phyloP scores from a whole-genome alignment of 805 yeast species.

The Kodamaea neixiangensis region DNA sequence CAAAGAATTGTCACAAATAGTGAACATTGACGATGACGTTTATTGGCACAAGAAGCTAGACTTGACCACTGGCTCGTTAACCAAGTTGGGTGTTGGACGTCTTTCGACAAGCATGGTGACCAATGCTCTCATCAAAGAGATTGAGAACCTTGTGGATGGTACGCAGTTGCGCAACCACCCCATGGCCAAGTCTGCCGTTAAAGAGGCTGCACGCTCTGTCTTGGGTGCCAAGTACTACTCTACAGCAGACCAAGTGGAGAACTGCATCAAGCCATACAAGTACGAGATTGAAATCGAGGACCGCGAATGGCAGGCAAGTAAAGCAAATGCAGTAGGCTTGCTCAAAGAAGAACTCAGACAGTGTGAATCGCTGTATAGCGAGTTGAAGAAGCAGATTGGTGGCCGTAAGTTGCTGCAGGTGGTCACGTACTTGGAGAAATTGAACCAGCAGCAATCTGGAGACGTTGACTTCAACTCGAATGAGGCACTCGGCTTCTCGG shows the following conservation, averaged over 20 bases:
- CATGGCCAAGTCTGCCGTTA: slow-evolving; percentile 76
- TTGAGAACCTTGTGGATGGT: slow-evolving; percentile 67
- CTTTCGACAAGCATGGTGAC: slow-evolving; percentile 81
- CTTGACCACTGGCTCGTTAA: slow-evolving; percentile 75
- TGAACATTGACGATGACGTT: slow-evolving; percentile 57
- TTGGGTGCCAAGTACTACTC: slow-evolving; percentile 77
- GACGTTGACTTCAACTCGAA: slow-evolving; percentile 46
- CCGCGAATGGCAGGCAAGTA: slow-evolving; percentile 84
- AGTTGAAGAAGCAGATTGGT: slow-evolving; percentile 72
- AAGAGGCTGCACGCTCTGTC: slow-evolving; percentile 81
- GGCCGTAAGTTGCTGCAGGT: slow-evolving; percentile 83
- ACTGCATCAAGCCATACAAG: slow-evolving; percentile 96
- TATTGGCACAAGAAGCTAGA: slow-evolving; percentile 91
- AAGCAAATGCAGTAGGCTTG: slow-evolving; percentile 72
- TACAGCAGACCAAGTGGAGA: slow-evolving; percentile 98
- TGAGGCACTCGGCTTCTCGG: slow-evolving; percentile 85
- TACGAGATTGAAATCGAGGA: slow-evolving; percentile 96
- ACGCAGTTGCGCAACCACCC: slow-evolving; percentile 85
- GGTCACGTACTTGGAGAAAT: slow-evolving; percentile 64
- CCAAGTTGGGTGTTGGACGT: slow-evolving; percentile 94
- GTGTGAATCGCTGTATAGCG: slow-evolving; percentile 64
- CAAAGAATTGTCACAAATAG: slow-evolving; percentile 55
- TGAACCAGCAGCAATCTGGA: slow-evolving; percentile 38
- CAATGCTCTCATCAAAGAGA: slow-evolving; percentile 74
- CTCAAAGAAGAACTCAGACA: slow-evolving; percentile 84